phyloP scores from a whole-genome alignment of 2,329 filamentous ascomycete species.

The Herpotrichia juniperi region DNA sequence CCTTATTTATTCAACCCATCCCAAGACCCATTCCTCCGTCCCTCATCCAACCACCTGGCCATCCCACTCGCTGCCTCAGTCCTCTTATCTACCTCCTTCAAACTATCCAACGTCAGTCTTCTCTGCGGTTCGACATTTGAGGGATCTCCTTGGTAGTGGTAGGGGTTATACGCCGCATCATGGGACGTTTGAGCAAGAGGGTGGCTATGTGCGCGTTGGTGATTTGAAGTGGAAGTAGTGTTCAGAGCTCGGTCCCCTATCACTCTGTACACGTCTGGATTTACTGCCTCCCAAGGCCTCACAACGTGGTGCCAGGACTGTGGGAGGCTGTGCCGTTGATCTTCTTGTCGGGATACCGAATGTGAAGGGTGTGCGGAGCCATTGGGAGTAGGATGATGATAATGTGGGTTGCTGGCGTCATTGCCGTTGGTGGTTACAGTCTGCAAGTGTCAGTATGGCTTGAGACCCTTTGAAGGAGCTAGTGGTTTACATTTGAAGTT shows the following conservation, averaged over 20 bases:
- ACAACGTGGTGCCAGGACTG: constrained; percentile 13
- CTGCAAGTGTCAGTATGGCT: no score
- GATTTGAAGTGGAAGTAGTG: background rate
- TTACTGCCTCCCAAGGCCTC: constrained; percentile 9
- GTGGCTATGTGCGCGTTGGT: background rate
- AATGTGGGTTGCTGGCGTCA: background rate
- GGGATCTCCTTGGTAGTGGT: background rate
- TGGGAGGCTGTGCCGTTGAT: background rate
- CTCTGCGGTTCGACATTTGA: no score
- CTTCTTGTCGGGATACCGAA: background rate
- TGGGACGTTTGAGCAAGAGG: background rate
- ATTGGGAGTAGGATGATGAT: background rate
- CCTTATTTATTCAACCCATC: no score
- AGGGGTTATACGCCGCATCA: background rate
- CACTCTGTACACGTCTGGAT: constrained; percentile 5
- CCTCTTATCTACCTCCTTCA: no score
- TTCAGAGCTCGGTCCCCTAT: constrained; percentile 2
- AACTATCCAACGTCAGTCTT: no score
- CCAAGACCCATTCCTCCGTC: no score
- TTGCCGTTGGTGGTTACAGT: background rate
- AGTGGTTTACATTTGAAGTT: no score
- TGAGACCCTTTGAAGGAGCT: no score
- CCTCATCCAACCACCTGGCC: no score
- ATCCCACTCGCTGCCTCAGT: no score
- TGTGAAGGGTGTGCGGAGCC: background rate